Percentiles rank a stretch among this genome's conserved stretches.
Evolutionary conservation across 805 yeast genomes (phyloP).

Genomic region (Alloascoidea africana): DNA sequence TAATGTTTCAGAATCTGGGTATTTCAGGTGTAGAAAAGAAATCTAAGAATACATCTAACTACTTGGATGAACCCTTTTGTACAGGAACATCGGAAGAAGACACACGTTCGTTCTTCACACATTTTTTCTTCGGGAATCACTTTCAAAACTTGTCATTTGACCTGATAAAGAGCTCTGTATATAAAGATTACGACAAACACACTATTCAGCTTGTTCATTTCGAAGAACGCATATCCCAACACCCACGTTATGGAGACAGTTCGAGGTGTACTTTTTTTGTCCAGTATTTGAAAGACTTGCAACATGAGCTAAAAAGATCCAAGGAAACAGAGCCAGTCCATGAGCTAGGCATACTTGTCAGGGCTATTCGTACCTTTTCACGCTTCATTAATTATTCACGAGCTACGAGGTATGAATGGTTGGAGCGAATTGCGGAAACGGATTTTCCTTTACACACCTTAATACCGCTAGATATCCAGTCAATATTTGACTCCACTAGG

Average conservation of each 20-base stretch:
- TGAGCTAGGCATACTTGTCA: background rate
- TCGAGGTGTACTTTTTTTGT: no score
- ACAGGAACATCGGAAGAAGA: no score
- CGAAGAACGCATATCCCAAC: background rate
- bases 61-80: no score
- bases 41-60: no score
- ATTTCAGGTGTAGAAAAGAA: no score
- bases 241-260: no score
- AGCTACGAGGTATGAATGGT: background rate
- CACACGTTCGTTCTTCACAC: no score
- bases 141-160: no score
- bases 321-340: background rate
- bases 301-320: background rate
- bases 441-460: background rate
- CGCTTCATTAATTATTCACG: background rate
- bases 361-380: background rate
- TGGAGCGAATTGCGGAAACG: background rate
- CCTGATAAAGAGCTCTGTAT: no score
- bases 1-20: no score
- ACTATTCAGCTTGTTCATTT: background rate
- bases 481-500: background rate
- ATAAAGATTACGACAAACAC: slow-evolving; percentile 1
- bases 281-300: background rate
- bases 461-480: background rate
- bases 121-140: no score